Conservation (phyloP, 176 grass and related monocot species). For the Carex scoparia region DNA sequence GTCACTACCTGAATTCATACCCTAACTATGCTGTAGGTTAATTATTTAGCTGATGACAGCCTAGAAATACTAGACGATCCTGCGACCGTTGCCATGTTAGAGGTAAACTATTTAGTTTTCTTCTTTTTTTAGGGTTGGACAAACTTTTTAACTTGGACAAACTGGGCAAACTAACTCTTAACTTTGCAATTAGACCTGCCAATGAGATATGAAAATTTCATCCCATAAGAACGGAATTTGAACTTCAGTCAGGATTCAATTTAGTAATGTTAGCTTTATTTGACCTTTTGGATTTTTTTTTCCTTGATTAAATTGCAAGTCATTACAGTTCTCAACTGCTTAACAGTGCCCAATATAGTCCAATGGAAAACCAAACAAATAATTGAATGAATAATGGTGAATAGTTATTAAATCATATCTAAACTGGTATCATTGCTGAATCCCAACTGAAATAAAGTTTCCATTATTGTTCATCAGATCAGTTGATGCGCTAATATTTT, state of each 20-base stretch:
- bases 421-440: neutral
- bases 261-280: neutral
- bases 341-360: neutral
- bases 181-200: neutral
- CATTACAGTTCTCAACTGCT: neutral
- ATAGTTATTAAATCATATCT: neutral
- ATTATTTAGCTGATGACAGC: conserved; percentile 82
- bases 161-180: neutral
- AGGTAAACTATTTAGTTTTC: conserved; percentile 41
- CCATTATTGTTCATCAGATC: conserved; percentile 7
- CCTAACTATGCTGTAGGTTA: conserved; percentile 48
- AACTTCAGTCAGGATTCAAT: neutral
- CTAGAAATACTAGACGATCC: conserved; percentile 98
- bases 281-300: neutral
- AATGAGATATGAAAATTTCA: neutral
- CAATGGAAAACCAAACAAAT: neutral
- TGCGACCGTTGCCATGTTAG: conserved; percentile 56
- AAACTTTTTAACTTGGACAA: neutral
- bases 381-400: neutral
- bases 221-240: neutral
- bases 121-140: neutral
- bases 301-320: neutral
- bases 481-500: conserved; percentile 18
- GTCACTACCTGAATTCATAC: neutral
- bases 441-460: neutral